Evolutionary conservation across 2,329 filamentous ascomycete species (phyloP), one percentile per base, ranked within the genome.

Genomic region (Periconia digitata): DNA sequence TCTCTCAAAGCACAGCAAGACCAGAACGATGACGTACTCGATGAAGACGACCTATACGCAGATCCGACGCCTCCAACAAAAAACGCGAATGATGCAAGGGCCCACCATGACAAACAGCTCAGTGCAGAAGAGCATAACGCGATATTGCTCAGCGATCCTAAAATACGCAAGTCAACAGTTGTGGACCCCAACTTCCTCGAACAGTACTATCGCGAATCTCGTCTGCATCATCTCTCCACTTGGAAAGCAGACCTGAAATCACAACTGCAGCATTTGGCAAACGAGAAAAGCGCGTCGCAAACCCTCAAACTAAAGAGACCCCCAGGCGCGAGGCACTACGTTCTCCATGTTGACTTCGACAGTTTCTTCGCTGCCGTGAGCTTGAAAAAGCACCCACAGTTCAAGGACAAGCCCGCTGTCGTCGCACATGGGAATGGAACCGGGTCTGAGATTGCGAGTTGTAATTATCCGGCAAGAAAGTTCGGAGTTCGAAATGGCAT

Each of bases 361-460:
- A 94, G 91, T 70, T 99, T 99, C 74, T 99, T 99, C 71, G 96
- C 92, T 50, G 90, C 95, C 0, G 90, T 99, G 0, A 96, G 94
- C 0, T 72, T 87, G 16, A 90, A 91, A 60, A 87, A 85, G 45
- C 79, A 85, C 20, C 91, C 92, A 0, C 84, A 95, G 17, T 86
- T 83, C 51, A 76, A 79, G 34, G 85, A 89, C 43, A 92, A 91
- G 63, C 94, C 95, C 0, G 85, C 87, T 2, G 94, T 89, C 1
- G 89, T 99, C 27, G 92, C 94, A 3, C 94, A 99, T 64, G 88
- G 92, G 4, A 82, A 81, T 38, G 92, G 92, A 0, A 84, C 83
- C 20, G 90, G 90, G 0, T 96, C 92, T 0, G 94, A 99, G 66
- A 97, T 99, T 62, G 94, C 94, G 18, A 96, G 92, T 55, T 99